A percentile compares a stretch with the other conserved stretches of the same genome.
phyloP scores from a whole-genome alignment of 345 rosid genomes.

The Salix caprea region DNA sequence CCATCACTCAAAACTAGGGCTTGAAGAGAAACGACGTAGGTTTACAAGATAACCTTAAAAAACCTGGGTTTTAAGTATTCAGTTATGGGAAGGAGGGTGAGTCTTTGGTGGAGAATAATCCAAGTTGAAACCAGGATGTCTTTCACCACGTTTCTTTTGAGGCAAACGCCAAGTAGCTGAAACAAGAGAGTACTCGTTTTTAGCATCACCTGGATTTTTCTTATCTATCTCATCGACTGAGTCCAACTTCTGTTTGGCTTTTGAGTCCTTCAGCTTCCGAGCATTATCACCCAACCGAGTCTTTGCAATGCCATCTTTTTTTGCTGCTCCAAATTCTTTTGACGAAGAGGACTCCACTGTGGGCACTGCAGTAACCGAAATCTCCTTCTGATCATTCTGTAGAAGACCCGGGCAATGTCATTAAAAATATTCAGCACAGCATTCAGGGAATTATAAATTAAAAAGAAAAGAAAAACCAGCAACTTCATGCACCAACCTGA shows the following conservation, averaged over 20 bases:
- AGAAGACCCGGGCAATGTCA: not conserved
- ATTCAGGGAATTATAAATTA: not conserved
- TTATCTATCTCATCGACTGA: conserved; percentile 6
- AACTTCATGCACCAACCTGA: conserved; percentile 23
- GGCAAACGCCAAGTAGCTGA: conserved; percentile 58
- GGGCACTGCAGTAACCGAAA: conserved; percentile 1
- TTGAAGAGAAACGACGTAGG: not conserved
- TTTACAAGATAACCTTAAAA: not conserved
- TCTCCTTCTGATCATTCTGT: conserved; percentile 13
- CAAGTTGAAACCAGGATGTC: conserved; percentile 59
- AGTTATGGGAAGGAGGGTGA: conserved; percentile 81
- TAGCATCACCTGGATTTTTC: conserved; percentile 15
- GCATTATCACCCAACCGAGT: not conserved
- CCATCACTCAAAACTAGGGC: no score
- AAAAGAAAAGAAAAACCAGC: not conserved
- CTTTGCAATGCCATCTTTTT: conserved; percentile 9
- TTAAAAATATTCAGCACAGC: not conserved
- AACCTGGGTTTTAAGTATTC: not conserved
- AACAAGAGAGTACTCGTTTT: conserved; percentile 16
- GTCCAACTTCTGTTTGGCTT: conserved; percentile 7
- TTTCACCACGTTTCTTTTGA: conserved; percentile 40
- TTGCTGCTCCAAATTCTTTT: conserved; percentile 7
- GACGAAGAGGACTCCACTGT: conserved; percentile 8
- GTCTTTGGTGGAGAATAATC: conserved; percentile 72
- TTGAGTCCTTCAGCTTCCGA: not conserved